Conservation (phyloP, 2,329 filamentous ascomycete genomes). For the Fusarium sp. region DNA sequence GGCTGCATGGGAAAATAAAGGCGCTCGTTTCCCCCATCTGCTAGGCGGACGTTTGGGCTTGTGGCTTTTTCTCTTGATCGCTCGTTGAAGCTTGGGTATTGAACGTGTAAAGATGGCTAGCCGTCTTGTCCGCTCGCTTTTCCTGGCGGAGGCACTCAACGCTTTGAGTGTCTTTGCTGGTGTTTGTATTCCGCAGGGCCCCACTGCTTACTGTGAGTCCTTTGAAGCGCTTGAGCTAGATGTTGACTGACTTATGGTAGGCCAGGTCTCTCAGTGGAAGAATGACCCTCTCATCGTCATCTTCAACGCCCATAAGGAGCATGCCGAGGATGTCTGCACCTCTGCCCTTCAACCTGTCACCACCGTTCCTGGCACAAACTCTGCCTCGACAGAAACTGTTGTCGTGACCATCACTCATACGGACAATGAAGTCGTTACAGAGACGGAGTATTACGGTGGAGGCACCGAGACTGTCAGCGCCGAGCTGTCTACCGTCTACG, state of each 20-base stretch:
- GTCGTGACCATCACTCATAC: background rate
- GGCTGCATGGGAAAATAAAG: background rate
- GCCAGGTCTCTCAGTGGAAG: constrained; percentile 9
- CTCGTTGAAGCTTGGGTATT: background rate
- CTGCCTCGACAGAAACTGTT: background rate
- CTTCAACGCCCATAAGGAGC: background rate
- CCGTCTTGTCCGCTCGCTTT: constrained; percentile 28
- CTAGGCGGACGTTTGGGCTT: background rate
- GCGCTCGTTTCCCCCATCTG: background rate
- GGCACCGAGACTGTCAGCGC: constrained; percentile 7
- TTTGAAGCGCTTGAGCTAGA: background rate
- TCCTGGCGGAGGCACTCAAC: background rate
- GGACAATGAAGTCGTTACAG: background rate
- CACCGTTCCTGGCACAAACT: constrained; percentile 2
- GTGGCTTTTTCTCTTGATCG: background rate
- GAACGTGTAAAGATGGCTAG: constrained; percentile 19
- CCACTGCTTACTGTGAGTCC: constrained; percentile 14
- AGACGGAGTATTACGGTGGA: background rate
- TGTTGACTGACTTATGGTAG: background rate
- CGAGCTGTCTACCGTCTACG: constrained; percentile 2
- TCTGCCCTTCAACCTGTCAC: constrained; percentile 21
- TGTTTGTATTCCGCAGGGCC: background rate
- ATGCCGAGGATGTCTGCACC: constrained; percentile 14
- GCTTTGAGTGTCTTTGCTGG: constrained; percentile 1
- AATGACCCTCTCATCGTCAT: constrained; percentile 19